Conservation (phyloP, 768 basidiomycete species). For the Suillus spraguei region DNA sequence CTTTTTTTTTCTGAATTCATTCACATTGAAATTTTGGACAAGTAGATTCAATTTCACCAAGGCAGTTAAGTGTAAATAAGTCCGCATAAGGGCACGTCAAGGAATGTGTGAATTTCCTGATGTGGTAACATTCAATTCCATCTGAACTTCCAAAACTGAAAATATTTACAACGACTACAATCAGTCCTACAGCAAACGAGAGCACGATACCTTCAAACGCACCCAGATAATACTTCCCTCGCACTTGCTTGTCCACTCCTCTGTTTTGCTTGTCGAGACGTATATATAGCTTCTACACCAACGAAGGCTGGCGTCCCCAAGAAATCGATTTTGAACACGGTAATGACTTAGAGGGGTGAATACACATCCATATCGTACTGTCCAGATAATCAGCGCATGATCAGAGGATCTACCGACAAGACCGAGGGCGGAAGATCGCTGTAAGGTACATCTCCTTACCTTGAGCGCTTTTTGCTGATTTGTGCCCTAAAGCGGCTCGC, state of each 20-base stretch:
- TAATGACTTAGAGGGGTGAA: background rate
- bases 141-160: background rate
- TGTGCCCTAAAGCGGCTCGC: background rate
- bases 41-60: too few relatives aligned
- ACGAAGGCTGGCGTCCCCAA: background rate
- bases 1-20: too few relatives aligned
- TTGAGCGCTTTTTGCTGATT: background rate
- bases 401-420: background rate
- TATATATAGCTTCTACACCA: background rate
- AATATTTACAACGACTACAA: background rate
- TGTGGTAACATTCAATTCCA: background rate
- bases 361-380: background rate
- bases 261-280: background rate
- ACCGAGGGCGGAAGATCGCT: background rate
- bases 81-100: too few relatives aligned
- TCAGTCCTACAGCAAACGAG: background rate
- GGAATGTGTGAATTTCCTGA: too few relatives aligned
- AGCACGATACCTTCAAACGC: background rate
- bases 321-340: background rate
- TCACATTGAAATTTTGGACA: too few relatives aligned
- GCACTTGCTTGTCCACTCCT: background rate
- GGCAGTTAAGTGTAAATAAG: too few relatives aligned
- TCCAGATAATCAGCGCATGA: background rate
- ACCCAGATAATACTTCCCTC: background rate
- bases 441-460: background rate